Conservation (phyloP, 164 flowering plant species). For the Platanus orientalis region DNA sequence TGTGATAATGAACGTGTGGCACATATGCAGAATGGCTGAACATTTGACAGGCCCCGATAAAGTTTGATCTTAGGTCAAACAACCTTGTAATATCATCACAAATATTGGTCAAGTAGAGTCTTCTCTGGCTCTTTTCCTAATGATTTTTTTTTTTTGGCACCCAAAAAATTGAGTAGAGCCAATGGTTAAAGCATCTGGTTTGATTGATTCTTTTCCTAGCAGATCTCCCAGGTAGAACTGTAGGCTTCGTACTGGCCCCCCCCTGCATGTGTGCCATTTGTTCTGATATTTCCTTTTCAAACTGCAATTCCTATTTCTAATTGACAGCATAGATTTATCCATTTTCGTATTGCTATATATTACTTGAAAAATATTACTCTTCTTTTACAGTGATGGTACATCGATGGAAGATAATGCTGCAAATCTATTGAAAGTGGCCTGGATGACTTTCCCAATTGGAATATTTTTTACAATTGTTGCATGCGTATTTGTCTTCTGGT, state of each 20-base stretch:
- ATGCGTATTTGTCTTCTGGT: conserved; percentile 45
- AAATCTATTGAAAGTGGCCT: conserved; percentile 58
- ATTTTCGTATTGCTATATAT: background rate
- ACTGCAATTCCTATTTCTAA: background rate
- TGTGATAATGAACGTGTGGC: background rate
- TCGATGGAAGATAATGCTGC: conserved; percentile 43
- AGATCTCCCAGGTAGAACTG: background rate
- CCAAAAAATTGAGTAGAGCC: background rate
- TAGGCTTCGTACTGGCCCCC: background rate
- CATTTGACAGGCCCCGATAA: background rate
- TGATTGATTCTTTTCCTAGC: background rate
- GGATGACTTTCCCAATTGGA: conserved; percentile 67
- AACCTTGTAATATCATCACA: background rate
- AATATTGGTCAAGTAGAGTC: background rate
- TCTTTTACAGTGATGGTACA: conserved; percentile 53
- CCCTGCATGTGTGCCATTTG: background rate
- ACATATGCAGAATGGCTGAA: background rate
- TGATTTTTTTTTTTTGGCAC: background rate
- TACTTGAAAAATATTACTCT: conserved; percentile 1
- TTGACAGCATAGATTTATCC: background rate
- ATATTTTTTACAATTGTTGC: conserved; percentile 36
- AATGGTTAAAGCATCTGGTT: background rate
- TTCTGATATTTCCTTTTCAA: conserved; percentile 1
- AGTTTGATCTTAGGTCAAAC: too few relatives aligned
- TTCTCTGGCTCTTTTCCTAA: background rate